These are phyloP conservation scores for Pleurotus salmoneostramineus DNA, from an alignment of 768 basidiomycete genomes.

Conservation along the genomic window DNA sequence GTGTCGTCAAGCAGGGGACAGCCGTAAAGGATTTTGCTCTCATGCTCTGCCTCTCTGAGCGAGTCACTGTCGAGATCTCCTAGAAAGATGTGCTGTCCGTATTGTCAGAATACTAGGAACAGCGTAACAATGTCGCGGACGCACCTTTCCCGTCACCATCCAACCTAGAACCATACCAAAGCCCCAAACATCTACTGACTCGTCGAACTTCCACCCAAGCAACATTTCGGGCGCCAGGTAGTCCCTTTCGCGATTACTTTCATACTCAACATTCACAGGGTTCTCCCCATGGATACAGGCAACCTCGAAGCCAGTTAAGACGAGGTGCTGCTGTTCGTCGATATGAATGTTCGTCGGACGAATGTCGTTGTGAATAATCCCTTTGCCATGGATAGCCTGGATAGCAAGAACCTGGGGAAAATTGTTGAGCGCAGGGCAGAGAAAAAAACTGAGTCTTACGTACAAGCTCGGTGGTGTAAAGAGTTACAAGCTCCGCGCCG, in stretches of 20 bases:
- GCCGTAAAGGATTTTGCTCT: slow-evolving; percentile 27
- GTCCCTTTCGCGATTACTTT: slow-evolving; percentile 8
- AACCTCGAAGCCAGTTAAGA: slow-evolving; percentile 38
- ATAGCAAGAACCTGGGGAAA: slow-evolving; percentile 35
- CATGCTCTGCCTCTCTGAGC: slow-evolving; percentile 23
- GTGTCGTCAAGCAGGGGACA: slow-evolving; percentile 22
- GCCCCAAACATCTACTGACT: slow-evolving; percentile 54
- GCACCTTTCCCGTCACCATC: slow-evolving; percentile 44
- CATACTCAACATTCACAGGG: slow-evolving; percentile 12
- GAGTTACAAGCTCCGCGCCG: slow-evolving; percentile 8
- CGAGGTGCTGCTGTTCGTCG: slow-evolving; percentile 39
- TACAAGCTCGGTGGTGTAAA: slow-evolving; percentile 50
- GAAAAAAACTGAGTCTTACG: slow-evolving; percentile 11
- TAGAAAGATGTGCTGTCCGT: slow-evolving; percentile 36
- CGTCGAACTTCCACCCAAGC: slow-evolving; percentile 51
- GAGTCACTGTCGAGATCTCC: slow-evolving; percentile 13
- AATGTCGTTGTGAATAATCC: slow-evolving; percentile 44
- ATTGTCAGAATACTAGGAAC: background rate
- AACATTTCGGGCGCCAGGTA: slow-evolving; percentile 52
- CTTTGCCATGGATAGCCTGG: slow-evolving; percentile 35
- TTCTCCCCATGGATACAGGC: slow-evolving; percentile 22
- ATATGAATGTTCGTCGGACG: slow-evolving; percentile 42
- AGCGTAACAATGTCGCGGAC: slow-evolving; percentile 8
- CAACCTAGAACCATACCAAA: slow-evolving; percentile 51
- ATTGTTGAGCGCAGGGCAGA: background rate